These are phyloP conservation scores for Oenanthe javanica DNA, from an alignment of 140 eudicot genomes.

Conservation along the genomic window DNA sequence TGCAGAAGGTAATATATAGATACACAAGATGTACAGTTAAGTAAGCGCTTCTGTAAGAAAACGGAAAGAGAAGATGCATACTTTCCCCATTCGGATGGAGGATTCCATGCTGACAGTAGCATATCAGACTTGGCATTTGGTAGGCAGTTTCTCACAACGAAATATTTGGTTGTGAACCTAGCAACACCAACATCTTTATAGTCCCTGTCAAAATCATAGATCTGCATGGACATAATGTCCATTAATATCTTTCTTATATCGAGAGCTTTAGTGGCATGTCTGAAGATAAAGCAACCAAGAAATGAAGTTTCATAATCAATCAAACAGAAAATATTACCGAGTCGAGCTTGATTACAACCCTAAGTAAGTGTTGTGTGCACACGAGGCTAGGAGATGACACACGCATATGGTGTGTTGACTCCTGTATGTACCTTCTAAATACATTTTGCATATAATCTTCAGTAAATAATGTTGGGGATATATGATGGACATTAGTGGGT, in stretches of 20 bases:
- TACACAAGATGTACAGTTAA: neutral
- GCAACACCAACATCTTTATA: slow-evolving; percentile 96
- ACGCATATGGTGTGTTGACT: neutral
- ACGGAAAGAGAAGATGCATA: slow-evolving; percentile 33
- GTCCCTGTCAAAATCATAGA: slow-evolving; percentile 92
- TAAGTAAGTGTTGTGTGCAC: neutral
- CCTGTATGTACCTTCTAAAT: neutral
- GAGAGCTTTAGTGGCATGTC: neutral
- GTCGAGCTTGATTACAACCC: neutral
- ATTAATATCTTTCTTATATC: slow-evolving; percentile 6
- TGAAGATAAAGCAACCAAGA: neutral
- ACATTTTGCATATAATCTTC: neutral
- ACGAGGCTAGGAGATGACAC: neutral
- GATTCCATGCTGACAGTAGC: slow-evolving; percentile 97
- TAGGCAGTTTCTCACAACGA: slow-evolving; percentile 89
- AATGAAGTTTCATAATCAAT: neutral
- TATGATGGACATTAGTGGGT: neutral
- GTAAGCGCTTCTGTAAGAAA: neutral
- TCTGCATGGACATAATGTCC: slow-evolving; percentile 45
- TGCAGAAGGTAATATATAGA: slow-evolving; percentile 9
- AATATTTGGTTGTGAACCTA: slow-evolving; percentile 79
- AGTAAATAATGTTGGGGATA: neutral
- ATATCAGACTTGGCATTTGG: slow-evolving; percentile 88
- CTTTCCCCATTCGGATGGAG: slow-evolving; percentile 99
- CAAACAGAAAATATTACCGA: neutral